Evolutionary conservation across 78 protist species (phyloP), one percentile per base, ranked within the genome.

Genomic region (Speleostelium caveatum): DNA sequence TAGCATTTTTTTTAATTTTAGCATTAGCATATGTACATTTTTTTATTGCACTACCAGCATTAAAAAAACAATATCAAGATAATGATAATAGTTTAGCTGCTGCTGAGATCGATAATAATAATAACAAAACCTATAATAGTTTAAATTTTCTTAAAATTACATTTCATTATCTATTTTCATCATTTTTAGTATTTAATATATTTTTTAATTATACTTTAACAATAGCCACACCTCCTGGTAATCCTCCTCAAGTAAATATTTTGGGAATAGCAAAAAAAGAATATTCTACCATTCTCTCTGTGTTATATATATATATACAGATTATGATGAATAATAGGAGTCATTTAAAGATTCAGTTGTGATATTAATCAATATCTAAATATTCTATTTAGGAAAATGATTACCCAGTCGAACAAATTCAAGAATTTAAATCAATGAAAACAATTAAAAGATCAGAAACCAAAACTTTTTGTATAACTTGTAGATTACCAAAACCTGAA

Each of bases 401-500:
- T 75, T 76, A 66, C 39, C 6, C 68, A 17, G 56, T 19, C 19
- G 59, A 89, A 45, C 53, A 51, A 78, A 16, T 66, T 21, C 28
- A 42, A 8, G 73, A 51, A 22, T 67, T 56, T 39, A 59, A 65
- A 32, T 41, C 35, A 12, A 73, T 86, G 14, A 86, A 24, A 63
- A 45, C 51, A 10, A 75, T 86, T 6, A 73, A 74, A 49, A 66
- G 68, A 62, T 68, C 92, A 42, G 61, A 53, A 26, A 39, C 74
- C 16, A 24, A 58, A 16, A 69, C 61, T 38, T 87, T 69, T 45
- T 87, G 94, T 45, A 71, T 69, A 35, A 55, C 79, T 26, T 73
- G 90, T 71, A 30, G 83, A 51, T 71, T 76, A 75, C 86, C 83
- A 60, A 95, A 91, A 67, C 73, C 74, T 1, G 87, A 66, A 19